Evolutionary conservation across 78 protist species (phyloP).

Genomic region (Dictyostelium brefeldianum): DNA sequence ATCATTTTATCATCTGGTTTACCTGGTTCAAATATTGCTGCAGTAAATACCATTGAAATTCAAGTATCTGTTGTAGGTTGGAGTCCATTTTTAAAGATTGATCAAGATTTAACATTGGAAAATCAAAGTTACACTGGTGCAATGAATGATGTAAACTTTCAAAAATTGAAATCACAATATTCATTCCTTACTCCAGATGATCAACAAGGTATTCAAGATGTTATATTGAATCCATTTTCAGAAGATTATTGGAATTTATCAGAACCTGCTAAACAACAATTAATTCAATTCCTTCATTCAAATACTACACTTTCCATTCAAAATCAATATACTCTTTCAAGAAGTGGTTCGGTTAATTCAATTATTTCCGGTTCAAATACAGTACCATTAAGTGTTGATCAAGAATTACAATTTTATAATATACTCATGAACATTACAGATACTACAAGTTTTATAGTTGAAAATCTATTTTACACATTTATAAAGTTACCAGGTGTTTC

Average conservation of each 20-base stretch:
- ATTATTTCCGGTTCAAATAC: constrained; percentile 33
- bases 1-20: constrained; percentile 70
- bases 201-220: constrained; percentile 32
- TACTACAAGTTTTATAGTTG: neutral
- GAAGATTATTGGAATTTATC: constrained; percentile 56
- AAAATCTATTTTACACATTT: constrained; percentile 22
- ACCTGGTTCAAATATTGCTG: constrained; percentile 57
- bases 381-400: neutral
- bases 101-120: constrained; percentile 29
- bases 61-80: constrained; percentile 37
- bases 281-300: neutral
- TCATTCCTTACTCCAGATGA: constrained; percentile 48
- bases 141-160: neutral
- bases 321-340: constrained; percentile 8
- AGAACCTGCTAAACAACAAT: constrained; percentile 48
- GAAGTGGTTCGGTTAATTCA: constrained; percentile 44
- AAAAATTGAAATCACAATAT: neutral
- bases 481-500: constrained; percentile 65
- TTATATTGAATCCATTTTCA: constrained; percentile 25
- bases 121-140: neutral
- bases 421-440: neutral
- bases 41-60: constrained; percentile 39
- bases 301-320: constrained; percentile 21
- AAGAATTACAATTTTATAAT: constrained; percentile 2
- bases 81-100: constrained; percentile 58